Evolutionary conservation across 345 rosid species (phyloP), one percentile per base, ranked within the genome.

Genomic region (Pugionium dolabratum): DNA sequence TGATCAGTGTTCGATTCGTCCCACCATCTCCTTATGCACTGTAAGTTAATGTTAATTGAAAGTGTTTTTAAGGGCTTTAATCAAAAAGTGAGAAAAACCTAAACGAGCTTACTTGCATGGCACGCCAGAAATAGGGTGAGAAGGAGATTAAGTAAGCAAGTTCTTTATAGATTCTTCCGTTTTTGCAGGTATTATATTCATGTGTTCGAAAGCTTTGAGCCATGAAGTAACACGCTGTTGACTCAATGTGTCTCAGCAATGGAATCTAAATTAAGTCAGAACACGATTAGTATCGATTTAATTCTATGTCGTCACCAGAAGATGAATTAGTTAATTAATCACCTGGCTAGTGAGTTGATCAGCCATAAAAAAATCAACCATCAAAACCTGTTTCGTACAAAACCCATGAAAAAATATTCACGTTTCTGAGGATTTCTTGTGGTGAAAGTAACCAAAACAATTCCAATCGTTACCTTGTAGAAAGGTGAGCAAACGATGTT

Each of bases 301-400:
- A 18, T 18, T 18, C 18, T 18, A 18, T 0, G 18, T 18, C 18
- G 0, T 18, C 18, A 18, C 18, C 18, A 18, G 5, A 64, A 26
- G 35, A 33, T 64, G 36, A 1, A 56, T 28, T 8, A 5, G 34
- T 35, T 10, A 46, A 29, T 76, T 79, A 18, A 18, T 18, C 18
- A 93, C 98, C 96, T 94, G 99, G 65, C 97, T 94, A 9, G 96
- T 88, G 28, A 94, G 93, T 64, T 94, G 99, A 77, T 90, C 99
- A 6, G 95, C 99, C 97, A 94, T 90, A 84, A 94, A 91, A 65
- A 91, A 88, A 62, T 94, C 99, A 6, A 83, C 97, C 95, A 94
- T 77, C 79, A 85, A 64, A 71, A 93, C 97, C 97, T 92, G 6
- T 18, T 18, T 18, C 18, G 0, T 18, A 18, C 0, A 18, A 18